Percentiles rank a stretch among this genome's conserved stretches.
Conservation (phyloP, 371 early-diverging fungal species). For the Zancudomyces culisetae region DNA sequence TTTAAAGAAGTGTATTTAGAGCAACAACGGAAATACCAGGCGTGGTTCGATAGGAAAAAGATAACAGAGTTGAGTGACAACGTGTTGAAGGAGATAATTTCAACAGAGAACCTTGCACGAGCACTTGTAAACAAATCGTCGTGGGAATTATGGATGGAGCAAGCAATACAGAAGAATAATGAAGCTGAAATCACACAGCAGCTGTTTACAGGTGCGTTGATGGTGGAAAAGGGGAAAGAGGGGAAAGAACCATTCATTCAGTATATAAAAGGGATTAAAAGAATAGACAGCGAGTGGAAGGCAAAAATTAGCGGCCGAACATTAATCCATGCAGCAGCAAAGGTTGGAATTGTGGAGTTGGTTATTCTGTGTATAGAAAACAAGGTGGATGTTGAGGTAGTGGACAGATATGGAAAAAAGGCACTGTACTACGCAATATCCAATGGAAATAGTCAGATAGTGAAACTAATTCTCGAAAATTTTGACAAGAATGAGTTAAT, state of each 20-base stretch:
- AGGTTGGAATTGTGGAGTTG: conserved; percentile 22
- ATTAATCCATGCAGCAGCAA: conserved; percentile 73
- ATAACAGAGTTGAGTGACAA: conserved; percentile 72
- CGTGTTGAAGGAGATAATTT: conserved; percentile 27
- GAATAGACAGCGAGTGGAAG: conserved; percentile 8
- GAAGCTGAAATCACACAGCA: neutral
- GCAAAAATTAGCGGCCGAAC: conserved; percentile 85
- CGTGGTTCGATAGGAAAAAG: conserved; percentile 81
- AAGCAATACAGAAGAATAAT: neutral
- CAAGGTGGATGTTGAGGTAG: conserved; percentile 41
- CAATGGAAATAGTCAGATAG: conserved; percentile 59
- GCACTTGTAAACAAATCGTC: neutral
- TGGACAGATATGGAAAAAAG: conserved; percentile 72
- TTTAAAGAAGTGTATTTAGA: conserved; percentile 89
- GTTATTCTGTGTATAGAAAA: conserved; percentile 12
- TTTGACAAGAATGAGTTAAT: conserved; percentile 26
- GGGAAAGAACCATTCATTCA: neutral
- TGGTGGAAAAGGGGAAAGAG: neutral
- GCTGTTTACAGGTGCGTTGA: neutral
- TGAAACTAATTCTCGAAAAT: conserved; percentile 36
- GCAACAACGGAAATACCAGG: conserved; percentile 85
- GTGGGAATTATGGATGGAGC: neutral
- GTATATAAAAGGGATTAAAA: too few species aligned
- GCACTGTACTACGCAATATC: conserved; percentile 84
- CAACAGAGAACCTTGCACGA: neutral